Base-by-base conservation (phyloP, 805 yeast genomes). In the Candida glaebosa region DNA sequence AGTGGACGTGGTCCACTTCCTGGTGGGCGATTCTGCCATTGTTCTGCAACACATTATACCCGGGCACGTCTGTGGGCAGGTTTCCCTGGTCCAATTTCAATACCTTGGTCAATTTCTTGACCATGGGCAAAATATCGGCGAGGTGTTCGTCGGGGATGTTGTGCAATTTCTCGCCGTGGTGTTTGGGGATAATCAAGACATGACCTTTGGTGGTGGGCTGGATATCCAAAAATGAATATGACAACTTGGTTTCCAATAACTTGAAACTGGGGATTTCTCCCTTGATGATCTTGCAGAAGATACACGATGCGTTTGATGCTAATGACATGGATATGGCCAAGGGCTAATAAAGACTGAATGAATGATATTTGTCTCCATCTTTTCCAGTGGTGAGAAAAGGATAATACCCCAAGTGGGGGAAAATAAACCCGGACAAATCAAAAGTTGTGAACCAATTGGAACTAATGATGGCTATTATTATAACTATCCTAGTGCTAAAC, bases 1-100 rank as follows among this genome's bases (percentile, higher is more conserved):
- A 86, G 63, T 91, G 99, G 44, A 93, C 97, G 61, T 91, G 99
- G 52, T 86, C 93, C 43, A 93, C 98, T 42, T 76, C 84, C 69
- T 91, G 99, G 60, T 93, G 98, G 9, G 98, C 99, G 57, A 90
- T 82, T 59, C 87, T 69, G 38, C 98, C 98, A 53, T 91, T 93
- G 73, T 91, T 93, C 65, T 90, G 98, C 50, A 91, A 70, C 16
- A 91, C 61, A 59, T 91, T 91, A 75, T 91, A 91, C 34, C 96
- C 95, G 38, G 66, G 73, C 15, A 88, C 87, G 4, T 74, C 73
- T 3, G 73, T 72, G 24, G 79, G 76, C 32, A 79, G 75, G 30
- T 85, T 78, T 45, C 82, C 84, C 35, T 69, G 67, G 49, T 78
- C 84, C 48, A 83, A 72, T 3, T 77, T 83, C 46, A 87, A 69